Percentiles rank a stretch among this genome's conserved stretches.
These are phyloP conservation scores for Monosporascus sp. DNA, from an alignment of 2,329 filamentous ascomycete genomes.

Conservation along the genomic window DNA sequence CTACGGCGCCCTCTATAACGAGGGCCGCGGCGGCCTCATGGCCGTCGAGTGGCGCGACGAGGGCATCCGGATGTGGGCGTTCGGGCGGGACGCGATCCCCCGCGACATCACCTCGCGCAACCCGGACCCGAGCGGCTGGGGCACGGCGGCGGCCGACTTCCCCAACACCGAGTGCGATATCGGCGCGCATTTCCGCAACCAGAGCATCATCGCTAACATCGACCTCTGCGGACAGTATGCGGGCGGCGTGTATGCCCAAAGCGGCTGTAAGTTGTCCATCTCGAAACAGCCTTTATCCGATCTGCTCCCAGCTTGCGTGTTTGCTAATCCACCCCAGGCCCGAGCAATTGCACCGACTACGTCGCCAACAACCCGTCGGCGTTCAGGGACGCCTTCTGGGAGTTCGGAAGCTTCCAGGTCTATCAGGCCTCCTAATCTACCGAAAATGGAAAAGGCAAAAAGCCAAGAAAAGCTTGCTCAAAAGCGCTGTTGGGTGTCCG, in stretches of 20 bases:
- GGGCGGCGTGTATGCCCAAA: constrained; percentile 39
- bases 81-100: constrained; percentile 42
- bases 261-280: constrained; percentile 33
- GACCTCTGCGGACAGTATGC: constrained; percentile 57
- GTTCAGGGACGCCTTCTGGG: constrained; percentile 60
- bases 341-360: constrained; percentile 50
- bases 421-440: constrained; percentile 36
- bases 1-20: constrained; percentile 50
- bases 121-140: constrained; percentile 60
- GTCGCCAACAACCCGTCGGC: constrained; percentile 52
- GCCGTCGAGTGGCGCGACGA: constrained; percentile 56
- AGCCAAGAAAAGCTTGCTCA: background rate
- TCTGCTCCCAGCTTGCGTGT: no score
- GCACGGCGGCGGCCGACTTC: constrained; percentile 58
- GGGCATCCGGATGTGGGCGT: constrained; percentile 62
- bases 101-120: constrained; percentile 42
- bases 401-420: constrained; percentile 56
- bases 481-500: background rate
- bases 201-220: constrained; percentile 63
- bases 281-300: background rate
- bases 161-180: constrained; percentile 59
- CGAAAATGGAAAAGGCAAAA: background rate
- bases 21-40: constrained; percentile 51
- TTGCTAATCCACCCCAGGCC: constrained; percentile 30
- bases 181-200: constrained; percentile 54